Evolutionary conservation across 495 filamentous ascomycete genomes (phyloP), one percentile per base, ranked within the genome.

Genomic region (Trichocladium uniseriatum): DNA sequence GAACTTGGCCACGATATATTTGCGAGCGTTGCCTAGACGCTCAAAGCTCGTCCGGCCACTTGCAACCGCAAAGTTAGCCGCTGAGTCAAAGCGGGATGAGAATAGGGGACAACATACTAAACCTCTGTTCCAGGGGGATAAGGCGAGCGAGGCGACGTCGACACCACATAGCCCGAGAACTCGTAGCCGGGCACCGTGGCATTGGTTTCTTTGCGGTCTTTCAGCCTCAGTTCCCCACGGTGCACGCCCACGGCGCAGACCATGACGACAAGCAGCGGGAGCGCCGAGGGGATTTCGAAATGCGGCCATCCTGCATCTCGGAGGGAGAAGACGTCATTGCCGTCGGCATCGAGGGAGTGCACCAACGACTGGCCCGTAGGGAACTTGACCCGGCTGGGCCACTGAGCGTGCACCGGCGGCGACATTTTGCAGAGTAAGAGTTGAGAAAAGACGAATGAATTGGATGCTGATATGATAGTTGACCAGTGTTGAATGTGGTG

Each of bases 91-190:
- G 16, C 13, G 21, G 19, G 16, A 29, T 9, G 38, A 36, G 20
- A 2, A 22, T 7, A 16, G 20, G 31, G 21, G 24, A 4, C 4
- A 27, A 37, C 49, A 14, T 52, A 56, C 53, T 76, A 80, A 36
- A 83, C 74, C 40, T 71, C 59, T n/a, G 73, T 67, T 10, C 73
- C 78, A 13, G 75, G 61, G 39, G 65, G 63, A 60, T 79, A 80
- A 7, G 71, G 64, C 18, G 79, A 77, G 40, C 59, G 44, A 0
- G 58, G 46, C 3, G 76, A 77, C 0, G 73, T 69, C 24, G 62
- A 69, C 24, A 81, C 61, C 3, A 82, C 69, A 1, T 65, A 71
- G 1, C 79, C 79, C 29, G 75, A 72, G 49, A 79, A 59, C 56
- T 78, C 78, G 54, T 74, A 71, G 38, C 77, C 67, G 5, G 77